A percentile compares a stretch with the other conserved stretches of the same genome.
Conservation (phyloP, 176 grass and related monocot species). For the Alloteropsis semialata region DNA sequence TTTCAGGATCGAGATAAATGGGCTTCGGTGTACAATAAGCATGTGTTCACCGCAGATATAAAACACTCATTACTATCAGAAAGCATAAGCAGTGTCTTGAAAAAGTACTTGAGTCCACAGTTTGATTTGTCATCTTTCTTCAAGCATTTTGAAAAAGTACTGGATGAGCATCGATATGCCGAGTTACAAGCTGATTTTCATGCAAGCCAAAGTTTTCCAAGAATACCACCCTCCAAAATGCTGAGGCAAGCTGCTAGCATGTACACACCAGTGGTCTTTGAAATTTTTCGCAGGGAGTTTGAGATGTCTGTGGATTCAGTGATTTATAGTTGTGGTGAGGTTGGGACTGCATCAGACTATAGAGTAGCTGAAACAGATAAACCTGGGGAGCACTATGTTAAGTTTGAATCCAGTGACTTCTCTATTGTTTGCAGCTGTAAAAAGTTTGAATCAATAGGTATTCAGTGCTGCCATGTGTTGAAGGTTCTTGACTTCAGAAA, state of each 20-base stretch:
- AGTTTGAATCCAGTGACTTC: conserved; percentile 63
- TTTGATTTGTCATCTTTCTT: conserved; percentile 72
- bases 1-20: conserved; percentile 78
- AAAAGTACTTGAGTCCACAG: conserved; percentile 72
- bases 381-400: conserved; percentile 68
- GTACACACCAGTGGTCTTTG: conserved; percentile 83
- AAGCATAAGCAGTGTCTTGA: conserved; percentile 51
- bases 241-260: conserved; percentile 74
- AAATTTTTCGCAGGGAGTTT: conserved; percentile 81
- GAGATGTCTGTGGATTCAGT: conserved; percentile 95
- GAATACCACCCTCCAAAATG: conserved; percentile 89
- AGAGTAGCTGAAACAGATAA: conserved; percentile 80
- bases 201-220: conserved; percentile 89
- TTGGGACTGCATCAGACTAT: conserved; percentile 45
- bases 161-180: conserved; percentile 79
- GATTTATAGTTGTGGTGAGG: conserved; percentile 73
- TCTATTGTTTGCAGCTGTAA: conserved; percentile 81
- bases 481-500: conserved; percentile 98
- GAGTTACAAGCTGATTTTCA: conserved; percentile 94
- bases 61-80: conserved; percentile 68
- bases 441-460: conserved; percentile 79
- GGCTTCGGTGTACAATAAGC: conserved; percentile 63
- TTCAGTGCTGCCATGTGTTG: conserved; percentile 85
- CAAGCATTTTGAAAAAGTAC: conserved; percentile 72
- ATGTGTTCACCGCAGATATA: conserved; percentile 82